A percentile compares a stretch with the other conserved stretches of the same genome.
These are phyloP conservation scores for Vitis rotundifolia DNA, from an alignment of 164 flowering plant genomes.

Conservation along the genomic window DNA sequence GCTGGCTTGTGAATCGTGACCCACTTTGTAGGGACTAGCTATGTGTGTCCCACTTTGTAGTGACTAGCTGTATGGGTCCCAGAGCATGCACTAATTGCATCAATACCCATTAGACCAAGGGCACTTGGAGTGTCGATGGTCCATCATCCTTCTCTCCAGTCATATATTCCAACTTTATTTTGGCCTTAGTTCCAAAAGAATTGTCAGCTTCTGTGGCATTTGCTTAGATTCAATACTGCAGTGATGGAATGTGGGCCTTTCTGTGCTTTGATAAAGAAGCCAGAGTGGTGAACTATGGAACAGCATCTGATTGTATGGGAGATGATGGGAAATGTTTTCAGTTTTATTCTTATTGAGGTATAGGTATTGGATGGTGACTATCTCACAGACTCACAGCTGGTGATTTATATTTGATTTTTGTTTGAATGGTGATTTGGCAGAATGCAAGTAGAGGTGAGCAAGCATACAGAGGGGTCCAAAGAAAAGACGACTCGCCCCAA, in stretches of 20 bases:
- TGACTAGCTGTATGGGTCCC: too few species aligned
- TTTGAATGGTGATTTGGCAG: conserved; percentile 39
- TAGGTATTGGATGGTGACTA: neutral
- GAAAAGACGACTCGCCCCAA: conserved; percentile 86
- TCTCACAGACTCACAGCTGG: neutral
- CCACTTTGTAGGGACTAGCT: too few species aligned
- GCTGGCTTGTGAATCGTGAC: too few species aligned
- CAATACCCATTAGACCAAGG: too few species aligned
- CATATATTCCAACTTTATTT: neutral
- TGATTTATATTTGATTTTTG: neutral
- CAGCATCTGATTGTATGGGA: too few species aligned
- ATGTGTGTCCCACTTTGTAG: too few species aligned
- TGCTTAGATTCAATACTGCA: neutral
- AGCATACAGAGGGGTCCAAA: conserved; percentile 91
- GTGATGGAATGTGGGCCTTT: conserved; percentile 5
- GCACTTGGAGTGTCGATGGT: too few species aligned
- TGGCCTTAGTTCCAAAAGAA: neutral
- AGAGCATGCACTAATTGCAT: too few species aligned
- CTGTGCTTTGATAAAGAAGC: neutral
- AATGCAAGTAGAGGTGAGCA: conserved; percentile 99
- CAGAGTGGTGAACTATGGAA: too few species aligned
- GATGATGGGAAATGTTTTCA: too few species aligned
- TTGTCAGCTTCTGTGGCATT: too few species aligned
- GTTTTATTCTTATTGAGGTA: neutral
- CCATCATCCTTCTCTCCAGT: neutral